These are phyloP conservation scores for Mycena latifolia DNA, from an alignment of 768 basidiomycete genomes.

Conservation along the genomic window DNA sequence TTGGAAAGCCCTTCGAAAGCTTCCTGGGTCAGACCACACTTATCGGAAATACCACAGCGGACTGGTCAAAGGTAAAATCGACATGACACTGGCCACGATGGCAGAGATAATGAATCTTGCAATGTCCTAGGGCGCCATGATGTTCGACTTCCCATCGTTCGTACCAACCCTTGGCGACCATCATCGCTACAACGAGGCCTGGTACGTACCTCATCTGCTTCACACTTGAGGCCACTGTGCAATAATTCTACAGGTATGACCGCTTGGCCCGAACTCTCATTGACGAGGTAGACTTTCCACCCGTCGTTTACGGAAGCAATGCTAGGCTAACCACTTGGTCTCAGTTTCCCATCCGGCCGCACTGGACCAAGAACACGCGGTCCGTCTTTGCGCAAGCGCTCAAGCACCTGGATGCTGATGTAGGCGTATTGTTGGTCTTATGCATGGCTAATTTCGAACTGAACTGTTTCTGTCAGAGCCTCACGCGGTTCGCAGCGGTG, in stretches of 20 bases:
- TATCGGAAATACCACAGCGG: slow-evolving; percentile 43
- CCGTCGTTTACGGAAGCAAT: no score
- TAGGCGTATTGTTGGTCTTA: slow-evolving; percentile 24
- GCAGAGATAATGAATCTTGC: no score
- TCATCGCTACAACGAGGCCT: slow-evolving; percentile 49
- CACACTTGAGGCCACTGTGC: no score
- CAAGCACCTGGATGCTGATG: slow-evolving; percentile 50
- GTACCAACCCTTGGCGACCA: slow-evolving; percentile 48
- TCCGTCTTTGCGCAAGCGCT: slow-evolving; percentile 42
- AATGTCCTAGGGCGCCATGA: slow-evolving; percentile 47
- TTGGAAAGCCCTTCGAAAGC: slow-evolving; percentile 51
- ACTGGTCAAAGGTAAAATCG: slow-evolving; percentile 51
- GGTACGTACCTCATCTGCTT: slow-evolving; percentile 27
- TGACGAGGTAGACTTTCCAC: background rate
- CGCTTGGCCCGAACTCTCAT: slow-evolving; percentile 43
- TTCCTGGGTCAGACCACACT: slow-evolving; percentile 52
- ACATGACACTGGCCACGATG: no score
- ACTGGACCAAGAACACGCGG: slow-evolving; percentile 54
- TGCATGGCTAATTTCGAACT: no score
- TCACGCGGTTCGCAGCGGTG: slow-evolving; percentile 46
- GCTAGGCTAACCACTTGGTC: background rate
- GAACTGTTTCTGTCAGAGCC: slow-evolving; percentile 40
- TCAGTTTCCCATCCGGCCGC: slow-evolving; percentile 51
- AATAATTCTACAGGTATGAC: slow-evolving; percentile 30
- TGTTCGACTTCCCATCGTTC: slow-evolving; percentile 55